phyloP scores from a whole-genome alignment of 2,329 filamentous ascomycete genomes.

The Calonectria multiphialidica region DNA sequence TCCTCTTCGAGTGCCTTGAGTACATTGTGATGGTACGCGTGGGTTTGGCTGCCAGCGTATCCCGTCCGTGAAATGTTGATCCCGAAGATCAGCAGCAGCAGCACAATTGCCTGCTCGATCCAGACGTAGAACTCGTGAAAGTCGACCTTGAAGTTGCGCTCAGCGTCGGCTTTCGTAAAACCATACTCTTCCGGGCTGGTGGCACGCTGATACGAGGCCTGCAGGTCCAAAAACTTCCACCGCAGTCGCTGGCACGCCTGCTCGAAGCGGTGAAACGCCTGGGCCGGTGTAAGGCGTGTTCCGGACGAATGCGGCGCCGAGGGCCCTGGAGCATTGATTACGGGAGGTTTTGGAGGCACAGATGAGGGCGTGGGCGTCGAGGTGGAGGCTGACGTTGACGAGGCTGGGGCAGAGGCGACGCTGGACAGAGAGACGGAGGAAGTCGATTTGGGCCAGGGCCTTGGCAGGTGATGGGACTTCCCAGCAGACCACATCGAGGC shows the following conservation, averaged over 20 bases:
- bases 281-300: slow-evolving; percentile 43
- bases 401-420: slow-evolving; percentile 7
- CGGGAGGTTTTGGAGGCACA: not conserved
- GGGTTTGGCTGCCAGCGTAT: slow-evolving; percentile 40
- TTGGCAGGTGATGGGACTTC: slow-evolving; percentile 15
- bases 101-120: slow-evolving; percentile 77
- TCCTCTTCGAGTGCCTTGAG: slow-evolving; percentile 70
- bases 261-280: slow-evolving; percentile 68
- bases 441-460: not conserved
- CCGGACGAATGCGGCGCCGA: not conserved
- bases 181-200: slow-evolving; percentile 50
- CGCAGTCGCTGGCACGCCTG: slow-evolving; percentile 71
- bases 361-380: not conserved
- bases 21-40: slow-evolving; percentile 79
- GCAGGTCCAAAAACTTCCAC: slow-evolving; percentile 73
- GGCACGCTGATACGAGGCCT: slow-evolving; percentile 67
- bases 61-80: slow-evolving; percentile 59
- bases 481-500: slow-evolving; percentile 43
- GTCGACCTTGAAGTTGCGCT: slow-evolving; percentile 82
- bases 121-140: slow-evolving; percentile 83
- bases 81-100: slow-evolving; percentile 74
- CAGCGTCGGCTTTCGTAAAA: slow-evolving; percentile 59
- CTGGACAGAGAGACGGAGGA: slow-evolving; percentile 31
- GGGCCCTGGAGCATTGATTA: not conserved
- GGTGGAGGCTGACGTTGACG: not conserved